These are phyloP conservation scores for Camillea tinctor DNA, from an alignment of 2,329 filamentous ascomycete species.

Conservation along the genomic window DNA sequence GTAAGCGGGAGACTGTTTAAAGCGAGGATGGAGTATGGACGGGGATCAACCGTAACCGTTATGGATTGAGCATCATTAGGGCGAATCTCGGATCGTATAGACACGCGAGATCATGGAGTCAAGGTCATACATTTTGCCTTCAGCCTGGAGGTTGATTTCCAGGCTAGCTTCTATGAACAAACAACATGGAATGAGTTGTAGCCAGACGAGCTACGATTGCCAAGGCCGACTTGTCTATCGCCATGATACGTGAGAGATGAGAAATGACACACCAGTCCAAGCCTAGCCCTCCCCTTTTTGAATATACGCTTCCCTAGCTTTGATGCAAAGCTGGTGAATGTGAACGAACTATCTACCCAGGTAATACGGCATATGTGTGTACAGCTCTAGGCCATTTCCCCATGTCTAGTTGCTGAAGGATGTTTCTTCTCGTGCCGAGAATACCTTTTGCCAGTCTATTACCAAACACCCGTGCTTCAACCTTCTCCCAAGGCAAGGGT, in stretches of 20 bases:
- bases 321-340: slow-evolving; percentile 5
- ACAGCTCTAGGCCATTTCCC: slow-evolving; percentile 43
- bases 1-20: slow-evolving; percentile 83
- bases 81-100: slow-evolving; percentile 32
- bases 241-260: slow-evolving; percentile 10
- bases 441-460: slow-evolving; percentile 50
- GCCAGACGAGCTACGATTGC: slow-evolving; percentile 31
- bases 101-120: slow-evolving; percentile 36
- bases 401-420: slow-evolving; percentile 47
- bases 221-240: slow-evolving; percentile 14
- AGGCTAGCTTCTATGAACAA: slow-evolving; percentile 31
- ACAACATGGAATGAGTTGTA: slow-evolving; percentile 31
- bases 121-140: slow-evolving; percentile 33
- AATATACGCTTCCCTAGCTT: not conserved
- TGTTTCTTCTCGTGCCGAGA: slow-evolving; percentile 51
- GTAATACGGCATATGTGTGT: slow-evolving; percentile 49
- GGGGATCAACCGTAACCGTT: slow-evolving; percentile 28
- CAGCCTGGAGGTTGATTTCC: slow-evolving; percentile 25
- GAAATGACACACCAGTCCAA: not conserved
- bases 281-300: not conserved
- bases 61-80: slow-evolving; percentile 27
- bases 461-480: slow-evolving; percentile 62
- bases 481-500: slow-evolving; percentile 41
- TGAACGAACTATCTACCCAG: not conserved
- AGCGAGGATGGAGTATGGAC: slow-evolving; percentile 22